Base-by-base conservation (phyloP, 768 basidiomycete species). In the Tylopilus intermedius region DNA sequence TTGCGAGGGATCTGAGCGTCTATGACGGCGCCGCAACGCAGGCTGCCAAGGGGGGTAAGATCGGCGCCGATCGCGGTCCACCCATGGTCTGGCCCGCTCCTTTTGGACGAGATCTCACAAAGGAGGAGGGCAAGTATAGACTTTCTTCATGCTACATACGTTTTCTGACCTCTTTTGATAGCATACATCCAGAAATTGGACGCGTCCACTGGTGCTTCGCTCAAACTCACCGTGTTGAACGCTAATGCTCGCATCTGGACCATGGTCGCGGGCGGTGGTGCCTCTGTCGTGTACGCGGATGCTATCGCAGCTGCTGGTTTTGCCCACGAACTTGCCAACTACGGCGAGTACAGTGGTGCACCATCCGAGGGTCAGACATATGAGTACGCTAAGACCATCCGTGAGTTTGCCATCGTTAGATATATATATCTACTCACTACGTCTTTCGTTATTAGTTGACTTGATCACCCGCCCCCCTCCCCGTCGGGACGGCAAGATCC, bases 161-260 rank as follows among this genome's bases (percentile, higher is more conserved):
- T 15, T n/a, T 29, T 8, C n/a, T 46, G 3, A 50, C 32, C 13
- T 29, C 47, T 41, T 40, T 1, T 15, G 1, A 50, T 49, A 68
- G 95, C 95, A 5, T 99, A 96, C 76, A 97, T 99, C 71, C 93
- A 96, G 76, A 96, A 96, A 71, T 83, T 99, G 59, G 96, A 98
- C 58, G 92, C 80, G 21, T 94, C 91, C 21, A 99, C 96, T 40
- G 95, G 96, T 76, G 94, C 96, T 62, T 96, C 94, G 8, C 86
- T 99, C 68, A 99, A 99, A 71, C 81, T 99, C 42, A 99, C 96
- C 39, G 95, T 99, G 48, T 77, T 99, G 63, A 97, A 98, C 72
- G 72, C 89, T 49, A 87, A 90, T 67, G 96, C 95, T 55, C 88
- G 94, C 56, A 84, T 99, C 59, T 99, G 96, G 96, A 98, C 96